Base-by-base conservation (phyloP, 192 early-diverging fungal genomes). In the Gonapodya sp. region DNA sequence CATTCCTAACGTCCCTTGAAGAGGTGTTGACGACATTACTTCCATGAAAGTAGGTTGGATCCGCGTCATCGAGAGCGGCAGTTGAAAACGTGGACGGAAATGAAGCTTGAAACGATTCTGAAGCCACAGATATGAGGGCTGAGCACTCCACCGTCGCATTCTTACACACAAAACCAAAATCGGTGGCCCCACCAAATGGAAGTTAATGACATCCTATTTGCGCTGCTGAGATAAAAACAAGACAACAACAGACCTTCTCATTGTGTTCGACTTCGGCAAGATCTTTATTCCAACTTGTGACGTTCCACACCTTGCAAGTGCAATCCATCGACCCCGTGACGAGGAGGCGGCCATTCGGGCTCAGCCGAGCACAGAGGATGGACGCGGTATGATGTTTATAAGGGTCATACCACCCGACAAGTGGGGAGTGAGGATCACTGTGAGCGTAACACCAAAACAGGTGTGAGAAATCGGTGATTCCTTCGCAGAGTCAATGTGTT, bases 291-390 rank as follows among this genome's bases (percentile, higher is more conserved):
- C 88, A 91, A 1, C 87, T 89, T 36, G 84, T 79, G 1, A 91
- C 82, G 73, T 78, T 84, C 90, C 90, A 91, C 31, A 91, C 36
- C 81, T 91, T 91, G 73, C 88, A 86, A 1, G 90, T 91, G 80
- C 88, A 84, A 80, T 91, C 90, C 24, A 83, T 84, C 30, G 86
- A 83, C 0, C 87, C 85, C 2, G 89, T 84, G 0, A 87, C 88
- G 1, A 91, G 81, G 35, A 86, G 84, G 33, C 81, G 83, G 73
- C 81, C 82, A 80, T 88, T 88, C 0, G 87, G 84, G 0, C 86
- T 86, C 2, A 90, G 73, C 31, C 79, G 78, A 33, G 89, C 73
- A 33, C 80, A 83, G 73, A 89, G 73, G 33, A 91, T 87, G 0
- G 90, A 82, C 8, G 87, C 88, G 83, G 73, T 1, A 0, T 74